phyloP scores from a whole-genome alignment of 768 basidiomycete genomes.

The Mycena leptocephala region DNA sequence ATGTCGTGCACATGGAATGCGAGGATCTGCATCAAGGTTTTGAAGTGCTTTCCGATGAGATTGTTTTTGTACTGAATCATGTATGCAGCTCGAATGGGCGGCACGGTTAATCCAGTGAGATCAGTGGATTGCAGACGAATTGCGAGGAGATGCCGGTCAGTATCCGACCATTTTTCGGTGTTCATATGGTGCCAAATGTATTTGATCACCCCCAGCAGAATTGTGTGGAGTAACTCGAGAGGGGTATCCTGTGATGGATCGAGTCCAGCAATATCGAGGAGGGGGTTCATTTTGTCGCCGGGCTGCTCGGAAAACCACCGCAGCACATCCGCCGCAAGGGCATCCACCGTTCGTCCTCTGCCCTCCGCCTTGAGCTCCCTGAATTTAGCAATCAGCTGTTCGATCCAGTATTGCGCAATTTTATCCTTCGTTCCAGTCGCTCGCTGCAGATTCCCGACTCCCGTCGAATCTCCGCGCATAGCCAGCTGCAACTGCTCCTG shows the following conservation, averaged over 20 bases:
- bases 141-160: slow-evolving; percentile 40
- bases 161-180: slow-evolving; percentile 38
- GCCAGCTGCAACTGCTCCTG: background rate
- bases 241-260: background rate
- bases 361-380: background rate
- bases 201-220: slow-evolving; percentile 46
- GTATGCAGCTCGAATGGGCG: background rate
- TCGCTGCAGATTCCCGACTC: background rate
- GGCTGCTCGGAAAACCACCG: background rate
- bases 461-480: background rate
- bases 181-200: slow-evolving; percentile 35
- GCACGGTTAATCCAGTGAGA: slow-evolving; percentile 34
- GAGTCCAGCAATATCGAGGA: background rate
- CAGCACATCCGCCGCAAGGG: slow-evolving; percentile 36
- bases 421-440: slow-evolving; percentile 16
- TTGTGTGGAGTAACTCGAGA: background rate
- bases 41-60: slow-evolving; percentile 57
- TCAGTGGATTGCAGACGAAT: slow-evolving; percentile 46
- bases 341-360: background rate
- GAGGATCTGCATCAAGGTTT: slow-evolving; percentile 48
- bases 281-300: background rate
- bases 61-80: too few species aligned
- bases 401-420: slow-evolving; percentile 20
- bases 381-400: background rate
- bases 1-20: slow-evolving; percentile 51